Evolutionary conservation across 148 eudicot genomes (phyloP), one percentile per base, ranked within the genome.

Genomic region (Rhododendron ferrugineum): DNA sequence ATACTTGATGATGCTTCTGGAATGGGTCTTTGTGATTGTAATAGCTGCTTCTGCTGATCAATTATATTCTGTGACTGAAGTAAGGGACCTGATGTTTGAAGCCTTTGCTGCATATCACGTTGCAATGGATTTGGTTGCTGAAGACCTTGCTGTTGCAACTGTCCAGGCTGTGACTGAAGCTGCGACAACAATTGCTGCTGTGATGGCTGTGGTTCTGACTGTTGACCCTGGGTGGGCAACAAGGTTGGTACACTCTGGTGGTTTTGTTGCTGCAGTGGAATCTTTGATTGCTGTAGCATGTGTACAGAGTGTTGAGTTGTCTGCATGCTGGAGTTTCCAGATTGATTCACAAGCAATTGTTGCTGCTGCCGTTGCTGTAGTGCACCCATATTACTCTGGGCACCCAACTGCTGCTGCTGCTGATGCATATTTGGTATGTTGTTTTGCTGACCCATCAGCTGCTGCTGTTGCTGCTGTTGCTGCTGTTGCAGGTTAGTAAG

Each of bases 21-120:
- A 82, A 90, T 89, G 62, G 88, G 89, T 88, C 98, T 92, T 88
- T 92, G 98, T 40, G 96, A 83, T 85, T 92, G 99, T 86, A 91
- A 89, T 72, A 94, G 83, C 87, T 92, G 94, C 88, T 96, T 95
- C 88, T 94, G 99, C 84, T 92, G 99, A 89, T 97, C 99, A 82
- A 89, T 87, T 77, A 91, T 70, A 88, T 89, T 93, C 84, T 90
- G 99, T 54, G 93, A 93, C 85, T 92, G 98, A 88, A 93, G 95
- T 87, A 94, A 86, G 64, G 94, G 87, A 82, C 90, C 93, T 64
- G 95, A 86, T 84, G 91, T 80, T 90, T 93, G 98, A 72, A 91
- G 88, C 87, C 97, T 91, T 84, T 93, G 96, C 81, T 96, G 99
- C 94, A 94, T 90, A 79, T 92, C 93, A 52, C 92, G 93, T 66